A percentile compares a stretch with the other conserved stretches of the same genome.
These are phyloP conservation scores for Macrolepiota fuliginosa DNA, from an alignment of 768 basidiomycete species.

Conservation along the genomic window DNA sequence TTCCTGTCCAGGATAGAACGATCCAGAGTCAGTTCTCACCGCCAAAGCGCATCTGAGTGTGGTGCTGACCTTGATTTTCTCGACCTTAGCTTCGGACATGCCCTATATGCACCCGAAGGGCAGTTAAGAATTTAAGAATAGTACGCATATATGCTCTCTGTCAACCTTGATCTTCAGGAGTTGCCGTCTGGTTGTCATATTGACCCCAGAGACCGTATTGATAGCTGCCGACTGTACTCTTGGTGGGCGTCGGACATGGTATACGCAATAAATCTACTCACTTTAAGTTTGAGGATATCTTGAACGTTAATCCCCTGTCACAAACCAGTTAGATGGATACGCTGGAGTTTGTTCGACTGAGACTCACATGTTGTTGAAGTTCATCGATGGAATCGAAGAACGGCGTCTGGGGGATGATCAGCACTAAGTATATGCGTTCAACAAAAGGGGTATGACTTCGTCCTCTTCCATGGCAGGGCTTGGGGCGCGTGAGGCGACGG, in stretches of 20 bases:
- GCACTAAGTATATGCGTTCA: background rate
- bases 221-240: conserved; percentile 65
- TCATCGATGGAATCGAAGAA: conserved; percentile 84
- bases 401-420: conserved; percentile 34
- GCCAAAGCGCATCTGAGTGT: background rate
- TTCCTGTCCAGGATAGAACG: conserved; percentile 52
- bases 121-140: conserved; percentile 3
- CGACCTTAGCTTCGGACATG: conserved; percentile 95
- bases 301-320: conserved; percentile 89
- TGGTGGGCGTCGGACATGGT: conserved; percentile 12
- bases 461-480: conserved; percentile 44
- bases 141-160: conserved; percentile 18
- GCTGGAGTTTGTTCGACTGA: background rate
- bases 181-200: conserved; percentile 88
- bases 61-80: conserved; percentile 73
- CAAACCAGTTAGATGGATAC: conserved; percentile 5
- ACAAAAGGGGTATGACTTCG: conserved; percentile 26
- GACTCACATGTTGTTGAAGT: conserved; percentile 72
- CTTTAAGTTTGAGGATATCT: conserved; percentile 93
- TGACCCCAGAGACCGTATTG: conserved; percentile 83
- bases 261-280: conserved; percentile 26
- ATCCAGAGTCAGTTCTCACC: conserved; percentile 28
- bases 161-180: conserved; percentile 90
- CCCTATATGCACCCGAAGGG: conserved; percentile 48
- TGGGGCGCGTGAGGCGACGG: conserved; percentile 47